Base-by-base conservation (phyloP, 176 grass and related monocot genomes). In the Calamus simplicifolius region DNA sequence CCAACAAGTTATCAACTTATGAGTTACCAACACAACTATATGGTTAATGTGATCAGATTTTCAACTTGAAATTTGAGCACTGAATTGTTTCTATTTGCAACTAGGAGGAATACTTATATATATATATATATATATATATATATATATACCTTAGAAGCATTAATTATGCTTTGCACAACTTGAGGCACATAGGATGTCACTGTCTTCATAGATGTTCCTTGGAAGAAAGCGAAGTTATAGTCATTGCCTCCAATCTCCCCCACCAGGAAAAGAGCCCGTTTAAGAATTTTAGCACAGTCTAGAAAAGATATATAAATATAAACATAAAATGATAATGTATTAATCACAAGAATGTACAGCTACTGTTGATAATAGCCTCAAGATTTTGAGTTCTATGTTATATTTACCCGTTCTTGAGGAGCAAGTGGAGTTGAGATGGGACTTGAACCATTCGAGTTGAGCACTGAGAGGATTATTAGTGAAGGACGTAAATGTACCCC, bases 171-270 rank as follows among this genome's bases (percentile, higher is more conserved):
- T 16, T 77, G 73, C 23, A 90, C 70, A 21, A 96, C 91, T 59
- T 64, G 80, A 27, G 91, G 86, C 49, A 96, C 91, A 48, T 74
- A 87, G n/a, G 61, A 50, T 80, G 71, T 90, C 16, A 76, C 67
- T 54, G 61, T 18, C 13, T 86, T 67, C 3, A 96, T 74, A 19
- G 83, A 79, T 27, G 69, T 71, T 5, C 69, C 67, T 63, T 96
- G 74, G 17, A 85, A 80, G 67, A 96, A 96, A 3, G 75, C 92
- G 27, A 87, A 87, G 71, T 96, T 96, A 80, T 96, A 96, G 58
- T 96, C 91, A 64, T 96, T 96, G 15, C 92, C 92, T n/a, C 92
- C 92, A 0, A 96, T 96, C 64, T 96, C 92, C 4, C 92, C 92
- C 0, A 96, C 69, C 72, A 96, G 70, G 71, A 96, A 87, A 64